These are phyloP conservation scores for Oxytropis ochrocephala DNA, from an alignment of 306 rosid genomes.

Conservation along the genomic window DNA sequence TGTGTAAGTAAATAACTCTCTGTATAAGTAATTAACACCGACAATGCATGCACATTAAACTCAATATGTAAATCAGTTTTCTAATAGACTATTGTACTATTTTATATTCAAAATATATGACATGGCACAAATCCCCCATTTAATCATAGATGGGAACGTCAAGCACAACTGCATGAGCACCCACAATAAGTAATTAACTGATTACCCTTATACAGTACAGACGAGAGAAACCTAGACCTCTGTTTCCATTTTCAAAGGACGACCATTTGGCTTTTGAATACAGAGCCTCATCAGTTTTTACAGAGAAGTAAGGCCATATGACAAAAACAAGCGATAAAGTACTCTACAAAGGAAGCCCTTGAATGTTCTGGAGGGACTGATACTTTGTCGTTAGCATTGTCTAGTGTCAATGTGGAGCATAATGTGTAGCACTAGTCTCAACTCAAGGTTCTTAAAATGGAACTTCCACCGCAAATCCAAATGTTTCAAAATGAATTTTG, in stretches of 20 bases:
- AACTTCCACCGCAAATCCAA: neutral
- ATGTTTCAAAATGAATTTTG: neutral
- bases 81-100: neutral
- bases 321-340: neutral
- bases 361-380: slow-evolving; percentile 12
- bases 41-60: no score
- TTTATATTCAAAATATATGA: neutral
- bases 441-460: neutral
- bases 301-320: neutral
- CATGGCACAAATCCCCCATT: neutral
- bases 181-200: neutral
- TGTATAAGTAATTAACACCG: no score
- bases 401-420: neutral
- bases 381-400: neutral
- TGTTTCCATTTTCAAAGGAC: neutral
- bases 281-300: neutral
- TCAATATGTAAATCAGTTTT: no score
- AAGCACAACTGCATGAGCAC: neutral
- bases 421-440: neutral
- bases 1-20: no score
- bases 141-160: neutral
- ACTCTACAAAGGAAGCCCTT: neutral
- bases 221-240: neutral
- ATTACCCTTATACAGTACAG: neutral
- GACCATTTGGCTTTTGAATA: neutral